Evolutionary conservation across 1,284 basidiomycete genomes (phyloP).

Genomic region (Ganoderma meredithae): DNA sequence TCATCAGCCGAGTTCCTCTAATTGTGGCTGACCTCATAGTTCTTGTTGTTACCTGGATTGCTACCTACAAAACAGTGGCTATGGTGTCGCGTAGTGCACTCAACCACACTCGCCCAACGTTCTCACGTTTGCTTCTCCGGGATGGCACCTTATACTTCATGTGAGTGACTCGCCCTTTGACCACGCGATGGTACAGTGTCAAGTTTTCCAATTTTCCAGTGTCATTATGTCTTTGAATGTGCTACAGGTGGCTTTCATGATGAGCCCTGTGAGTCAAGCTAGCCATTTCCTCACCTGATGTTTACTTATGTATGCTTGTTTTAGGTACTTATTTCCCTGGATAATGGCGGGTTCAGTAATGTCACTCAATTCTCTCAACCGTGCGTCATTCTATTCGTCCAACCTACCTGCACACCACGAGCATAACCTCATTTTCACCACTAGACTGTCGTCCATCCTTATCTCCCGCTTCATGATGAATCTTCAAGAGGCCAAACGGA

Average conservation of each 20-base stretch:
- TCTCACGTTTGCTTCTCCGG: neutral
- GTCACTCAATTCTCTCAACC: neutral
- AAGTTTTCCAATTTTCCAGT: neutral
- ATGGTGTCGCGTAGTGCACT: neutral
- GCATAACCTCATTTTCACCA: no score
- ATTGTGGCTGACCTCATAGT: conserved; percentile 6
- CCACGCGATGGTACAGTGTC: neutral
- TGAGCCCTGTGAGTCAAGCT: neutral
- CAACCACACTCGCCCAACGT: neutral
- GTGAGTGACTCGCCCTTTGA: neutral
- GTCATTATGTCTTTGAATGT: conserved; percentile 7
- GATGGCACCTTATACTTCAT: conserved; percentile 5
- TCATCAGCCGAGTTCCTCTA: neutral
- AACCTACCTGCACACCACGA: no score
- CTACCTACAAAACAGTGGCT: conserved; percentile 1
- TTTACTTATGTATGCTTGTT: neutral
- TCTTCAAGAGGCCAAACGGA: neutral
- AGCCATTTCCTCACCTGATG: no score
- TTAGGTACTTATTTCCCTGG: neutral
- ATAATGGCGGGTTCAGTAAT: neutral
- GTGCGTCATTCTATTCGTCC: neutral
- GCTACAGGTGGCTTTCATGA: conserved; percentile 4
- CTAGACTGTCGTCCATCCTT: conserved; percentile 1
- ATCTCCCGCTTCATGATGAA: conserved; percentile 8
- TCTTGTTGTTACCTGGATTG: neutral